Conservation (phyloP, 345 rosid genomes). For the Dipteronia sinensis region DNA sequence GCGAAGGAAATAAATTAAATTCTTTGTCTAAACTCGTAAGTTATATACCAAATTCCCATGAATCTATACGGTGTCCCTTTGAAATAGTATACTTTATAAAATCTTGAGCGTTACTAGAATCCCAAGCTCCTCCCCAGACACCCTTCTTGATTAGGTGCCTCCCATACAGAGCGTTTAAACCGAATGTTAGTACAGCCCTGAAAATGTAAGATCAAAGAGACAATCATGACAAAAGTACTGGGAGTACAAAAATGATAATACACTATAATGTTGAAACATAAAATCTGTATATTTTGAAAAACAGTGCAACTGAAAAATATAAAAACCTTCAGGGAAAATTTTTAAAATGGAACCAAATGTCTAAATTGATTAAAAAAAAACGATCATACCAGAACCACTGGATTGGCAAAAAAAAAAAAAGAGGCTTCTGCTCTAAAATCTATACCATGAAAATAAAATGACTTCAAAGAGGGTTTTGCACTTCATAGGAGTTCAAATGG, state of each 20-base stretch:
- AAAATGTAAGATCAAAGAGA: conserved; percentile 25
- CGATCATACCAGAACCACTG: too few species aligned
- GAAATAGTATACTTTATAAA: conserved; percentile 79
- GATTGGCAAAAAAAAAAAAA: too few species aligned
- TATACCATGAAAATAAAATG: too few species aligned
- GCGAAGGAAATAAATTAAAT: conserved; percentile 9
- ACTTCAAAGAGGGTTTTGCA: not conserved
- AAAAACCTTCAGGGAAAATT: not conserved
- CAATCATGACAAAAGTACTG: not conserved
- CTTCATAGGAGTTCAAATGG: not conserved
- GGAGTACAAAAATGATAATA: not conserved
- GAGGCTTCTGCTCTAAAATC: too few species aligned
- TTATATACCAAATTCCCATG: conserved; percentile 94
- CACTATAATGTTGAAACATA: not conserved
- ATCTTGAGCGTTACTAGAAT: conserved; percentile 68
- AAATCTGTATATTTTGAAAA: not conserved
- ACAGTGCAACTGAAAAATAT: not conserved
- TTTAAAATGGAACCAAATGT: not conserved
- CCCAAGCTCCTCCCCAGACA: conserved; percentile 90
- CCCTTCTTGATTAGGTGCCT: conserved; percentile 58
- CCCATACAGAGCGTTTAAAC: conserved; percentile 90
- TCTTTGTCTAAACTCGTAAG: conserved; percentile 3
- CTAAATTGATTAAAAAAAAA: too few species aligned
- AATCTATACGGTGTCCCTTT: conserved; percentile 73
- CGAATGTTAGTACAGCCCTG: conserved; percentile 80